Conservation (phyloP, 108 stramenopile species). For the Cyclostephanos tholiformis region DNA sequence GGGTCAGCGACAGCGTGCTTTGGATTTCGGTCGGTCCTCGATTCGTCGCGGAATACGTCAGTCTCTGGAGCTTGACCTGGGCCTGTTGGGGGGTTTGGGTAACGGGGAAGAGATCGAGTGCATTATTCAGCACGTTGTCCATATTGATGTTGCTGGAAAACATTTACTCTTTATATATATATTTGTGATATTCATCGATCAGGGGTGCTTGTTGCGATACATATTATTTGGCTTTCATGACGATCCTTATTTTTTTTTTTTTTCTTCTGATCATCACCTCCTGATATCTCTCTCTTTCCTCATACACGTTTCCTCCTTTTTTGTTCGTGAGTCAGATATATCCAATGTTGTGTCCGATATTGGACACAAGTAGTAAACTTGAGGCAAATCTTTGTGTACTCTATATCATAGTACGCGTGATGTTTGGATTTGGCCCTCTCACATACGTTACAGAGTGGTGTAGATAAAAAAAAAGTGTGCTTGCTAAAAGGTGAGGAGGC, state of each 20-base stretch:
- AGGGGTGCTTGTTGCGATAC: too few species aligned
- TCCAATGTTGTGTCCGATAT: constrained; percentile 4
- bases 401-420: too few species aligned
- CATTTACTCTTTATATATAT: constrained; percentile 9
- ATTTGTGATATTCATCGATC: too few species aligned
- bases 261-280: too few species aligned
- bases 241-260: too few species aligned
- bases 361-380: neutral
- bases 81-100: constrained; percentile 9
- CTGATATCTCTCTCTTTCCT: too few species aligned
- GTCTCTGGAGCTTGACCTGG: constrained; percentile 25
- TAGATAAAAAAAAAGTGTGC: too few species aligned
- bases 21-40: constrained; percentile 41
- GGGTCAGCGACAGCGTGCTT: constrained; percentile 15
- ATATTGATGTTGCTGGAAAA: constrained; percentile 11
- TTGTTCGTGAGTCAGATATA: neutral
- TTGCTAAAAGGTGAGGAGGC: neutral
- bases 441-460: too few species aligned
- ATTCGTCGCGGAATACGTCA: constrained; percentile 18
- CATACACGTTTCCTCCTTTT: neutral
- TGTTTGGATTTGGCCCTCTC: neutral
- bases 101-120: constrained; percentile 40
- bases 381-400: constrained; percentile 6
- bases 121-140: constrained; percentile 13
- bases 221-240: too few species aligned